A percentile compares a stretch with the other conserved stretches of the same genome.
These are phyloP conservation scores for Passalora sequoiae DNA, from an alignment of 2,329 filamentous ascomycete genomes.

Conservation along the genomic window DNA sequence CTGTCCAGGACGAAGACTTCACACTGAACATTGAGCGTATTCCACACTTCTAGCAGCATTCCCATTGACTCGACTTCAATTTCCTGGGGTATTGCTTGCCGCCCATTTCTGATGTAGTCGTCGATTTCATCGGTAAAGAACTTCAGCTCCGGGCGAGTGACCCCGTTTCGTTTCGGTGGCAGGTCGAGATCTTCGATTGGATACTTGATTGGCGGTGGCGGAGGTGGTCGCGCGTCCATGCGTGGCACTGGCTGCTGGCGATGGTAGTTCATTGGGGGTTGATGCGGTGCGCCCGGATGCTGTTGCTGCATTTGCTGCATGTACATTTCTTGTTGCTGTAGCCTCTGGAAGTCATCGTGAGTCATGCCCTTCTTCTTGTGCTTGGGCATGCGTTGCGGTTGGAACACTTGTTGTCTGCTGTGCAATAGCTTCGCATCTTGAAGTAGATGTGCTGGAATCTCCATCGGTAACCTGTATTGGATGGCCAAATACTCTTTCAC, in stretches of 20 bases:
- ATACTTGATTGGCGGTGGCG: slow-evolving; percentile 79
- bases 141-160: slow-evolving; percentile 67
- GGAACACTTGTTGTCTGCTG: slow-evolving; percentile 25
- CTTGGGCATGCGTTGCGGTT: slow-evolving; percentile 22
- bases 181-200: slow-evolving; percentile 92
- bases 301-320: slow-evolving; percentile 18
- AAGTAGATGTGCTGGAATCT: slow-evolving; percentile 74
- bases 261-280: slow-evolving; percentile 29
- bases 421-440: slow-evolving; percentile 63
- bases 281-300: slow-evolving; percentile 40
- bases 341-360: slow-evolving; percentile 19
- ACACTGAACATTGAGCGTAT: slow-evolving; percentile 96
- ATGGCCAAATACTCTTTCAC: slow-evolving; percentile 82
- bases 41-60: slow-evolving; percentile 83
- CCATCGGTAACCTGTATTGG: slow-evolving; percentile 79
- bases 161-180: slow-evolving; percentile 57
- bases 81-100: slow-evolving; percentile 44
- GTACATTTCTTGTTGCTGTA: slow-evolving; percentile 21
- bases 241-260: slow-evolving; percentile 14
- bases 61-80: slow-evolving; percentile 84
- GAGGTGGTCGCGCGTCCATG: slow-evolving; percentile 45
- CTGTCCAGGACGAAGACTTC: slow-evolving; percentile 92
- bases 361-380: slow-evolving; percentile 22
- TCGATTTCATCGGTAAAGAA: slow-evolving; percentile 59
- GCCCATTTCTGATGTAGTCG: slow-evolving; percentile 30